Evolutionary conservation across 2,329 filamentous ascomycete species (phyloP).

Genomic region (Ambrosiella beaveri): DNA sequence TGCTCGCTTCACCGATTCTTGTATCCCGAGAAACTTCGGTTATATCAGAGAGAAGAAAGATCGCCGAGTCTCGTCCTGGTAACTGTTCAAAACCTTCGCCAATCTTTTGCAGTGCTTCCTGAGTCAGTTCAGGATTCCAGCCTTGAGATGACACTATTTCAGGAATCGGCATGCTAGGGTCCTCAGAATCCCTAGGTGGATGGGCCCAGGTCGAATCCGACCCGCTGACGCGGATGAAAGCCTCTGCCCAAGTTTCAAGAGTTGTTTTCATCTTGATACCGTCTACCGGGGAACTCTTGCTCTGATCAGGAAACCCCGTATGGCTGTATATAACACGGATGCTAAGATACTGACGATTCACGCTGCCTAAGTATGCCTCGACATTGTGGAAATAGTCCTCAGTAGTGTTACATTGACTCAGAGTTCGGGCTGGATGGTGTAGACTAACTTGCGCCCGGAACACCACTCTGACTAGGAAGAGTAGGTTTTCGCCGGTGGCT

Average conservation of each 20-base stretch:
- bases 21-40: too few species aligned
- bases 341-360: slow-evolving; percentile 31
- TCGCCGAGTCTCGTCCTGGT: background rate
- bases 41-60: background rate
- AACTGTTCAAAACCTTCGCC: slow-evolving; percentile 6
- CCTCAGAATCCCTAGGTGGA: slow-evolving; percentile 17
- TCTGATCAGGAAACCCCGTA: slow-evolving; percentile 30
- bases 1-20: background rate
- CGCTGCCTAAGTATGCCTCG: slow-evolving; percentile 36
- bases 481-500: slow-evolving; percentile 25
- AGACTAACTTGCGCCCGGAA: slow-evolving; percentile 4
- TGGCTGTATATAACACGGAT: slow-evolving; percentile 38
- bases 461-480: slow-evolving; percentile 31
- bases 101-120: slow-evolving; percentile 9
- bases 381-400: slow-evolving; percentile 42
- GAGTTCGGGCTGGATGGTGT: background rate
- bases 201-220: slow-evolving; percentile 32
- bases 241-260: slow-evolving; percentile 35
- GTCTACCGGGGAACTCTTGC: background rate
- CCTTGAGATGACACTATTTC: slow-evolving; percentile 10
- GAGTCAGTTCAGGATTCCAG: slow-evolving; percentile 7
- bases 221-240: slow-evolving; percentile 32
- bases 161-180: slow-evolving; percentile 22
- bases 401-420: slow-evolving; percentile 18
- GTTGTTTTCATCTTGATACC: slow-evolving; percentile 21